Percentiles rank a stretch among this genome's conserved stretches.
Evolutionary conservation across 192 early-diverging fungal genomes (phyloP).

Genomic region (Cladochytrium replicatum): DNA sequence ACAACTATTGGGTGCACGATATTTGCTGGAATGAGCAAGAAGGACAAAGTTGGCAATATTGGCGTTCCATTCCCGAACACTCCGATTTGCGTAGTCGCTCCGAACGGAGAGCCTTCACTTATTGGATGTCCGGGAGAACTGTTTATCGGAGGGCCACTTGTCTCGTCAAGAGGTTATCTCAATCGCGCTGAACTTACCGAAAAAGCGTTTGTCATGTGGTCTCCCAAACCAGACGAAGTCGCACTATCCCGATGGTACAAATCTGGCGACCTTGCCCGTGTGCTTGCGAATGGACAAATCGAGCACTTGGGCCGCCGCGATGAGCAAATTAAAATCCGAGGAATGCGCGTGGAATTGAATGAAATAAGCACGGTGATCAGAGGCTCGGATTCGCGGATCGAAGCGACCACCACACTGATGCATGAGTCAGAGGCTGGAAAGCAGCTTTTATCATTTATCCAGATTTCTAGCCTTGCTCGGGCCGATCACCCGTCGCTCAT

Average conservation of each 20-base stretch:
- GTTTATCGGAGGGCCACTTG: slow-evolving; percentile 24
- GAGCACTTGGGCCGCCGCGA: slow-evolving; percentile 12
- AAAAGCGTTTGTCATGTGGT: slow-evolving; percentile 20
- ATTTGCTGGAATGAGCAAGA: too few species aligned
- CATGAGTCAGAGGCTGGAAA: neutral
- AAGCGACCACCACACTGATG: neutral
- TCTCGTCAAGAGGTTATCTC: slow-evolving; percentile 30
- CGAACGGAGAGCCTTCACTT: slow-evolving; percentile 2
- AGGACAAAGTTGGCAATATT: too few species aligned
- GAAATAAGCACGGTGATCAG: slow-evolving; percentile 13
- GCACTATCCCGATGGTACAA: slow-evolving; percentile 9
- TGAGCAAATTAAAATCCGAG: slow-evolving; percentile 17
- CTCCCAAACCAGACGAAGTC: slow-evolving; percentile 10
- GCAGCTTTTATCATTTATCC: slow-evolving; percentile 1
- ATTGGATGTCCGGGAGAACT: slow-evolving; percentile 29
- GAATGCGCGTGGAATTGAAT: slow-evolving; percentile 17
- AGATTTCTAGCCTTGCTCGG: slow-evolving; percentile 6
- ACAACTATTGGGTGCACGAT: too few species aligned
- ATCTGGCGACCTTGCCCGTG: slow-evolving; percentile 18
- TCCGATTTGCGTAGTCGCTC: slow-evolving; percentile 20
- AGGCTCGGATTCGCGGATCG: neutral
- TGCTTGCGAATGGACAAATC: slow-evolving; percentile 1
- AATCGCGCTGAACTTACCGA: slow-evolving; percentile 29
- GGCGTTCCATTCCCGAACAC: too few species aligned
- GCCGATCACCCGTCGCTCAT: neutral